Percentiles rank a stretch among this genome's conserved stretches.
These are phyloP conservation scores for Umbelopsis sp. DNA, from an alignment of 192 early-diverging fungal genomes.

Conservation along the genomic window DNA sequence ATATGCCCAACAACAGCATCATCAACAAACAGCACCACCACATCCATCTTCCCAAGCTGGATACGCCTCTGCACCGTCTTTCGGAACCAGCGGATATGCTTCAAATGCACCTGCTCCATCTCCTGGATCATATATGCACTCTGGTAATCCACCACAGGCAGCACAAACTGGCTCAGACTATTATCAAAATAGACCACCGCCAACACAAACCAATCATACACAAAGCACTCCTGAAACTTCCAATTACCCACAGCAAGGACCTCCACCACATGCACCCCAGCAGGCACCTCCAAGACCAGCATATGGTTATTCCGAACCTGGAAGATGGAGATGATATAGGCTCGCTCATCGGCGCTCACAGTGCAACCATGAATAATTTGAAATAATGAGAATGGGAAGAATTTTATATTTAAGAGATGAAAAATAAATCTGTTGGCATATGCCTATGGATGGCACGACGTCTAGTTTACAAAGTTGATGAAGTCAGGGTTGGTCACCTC, in stretches of 20 bases:
- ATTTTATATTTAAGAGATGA: no score
- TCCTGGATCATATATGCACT: neutral
- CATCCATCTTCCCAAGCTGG: slow-evolving; percentile 17
- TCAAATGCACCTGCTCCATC: neutral
- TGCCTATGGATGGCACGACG: neutral
- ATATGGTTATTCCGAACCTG: neutral
- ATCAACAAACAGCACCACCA: slow-evolving; percentile 22
- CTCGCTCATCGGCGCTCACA: neutral
- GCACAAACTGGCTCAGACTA: neutral
- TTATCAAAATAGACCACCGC: neutral
- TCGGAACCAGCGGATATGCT: neutral
- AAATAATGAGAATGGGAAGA: neutral
- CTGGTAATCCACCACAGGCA: neutral
- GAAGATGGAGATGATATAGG: neutral
- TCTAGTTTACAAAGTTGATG: slow-evolving; percentile 11
- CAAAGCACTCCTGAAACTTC: neutral
- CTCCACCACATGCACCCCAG: no score
- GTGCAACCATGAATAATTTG: neutral
- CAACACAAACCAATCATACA: neutral
- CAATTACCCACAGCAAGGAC: neutral
- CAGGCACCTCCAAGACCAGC: slow-evolving; percentile 1
- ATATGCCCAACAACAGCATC: slow-evolving; percentile 25
- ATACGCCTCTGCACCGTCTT: slow-evolving; percentile 14
- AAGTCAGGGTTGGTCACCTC: neutral
- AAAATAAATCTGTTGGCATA: no score